These are phyloP conservation scores for Prunus padus DNA, from an alignment of 306 rosid genomes.

Conservation along the genomic window DNA sequence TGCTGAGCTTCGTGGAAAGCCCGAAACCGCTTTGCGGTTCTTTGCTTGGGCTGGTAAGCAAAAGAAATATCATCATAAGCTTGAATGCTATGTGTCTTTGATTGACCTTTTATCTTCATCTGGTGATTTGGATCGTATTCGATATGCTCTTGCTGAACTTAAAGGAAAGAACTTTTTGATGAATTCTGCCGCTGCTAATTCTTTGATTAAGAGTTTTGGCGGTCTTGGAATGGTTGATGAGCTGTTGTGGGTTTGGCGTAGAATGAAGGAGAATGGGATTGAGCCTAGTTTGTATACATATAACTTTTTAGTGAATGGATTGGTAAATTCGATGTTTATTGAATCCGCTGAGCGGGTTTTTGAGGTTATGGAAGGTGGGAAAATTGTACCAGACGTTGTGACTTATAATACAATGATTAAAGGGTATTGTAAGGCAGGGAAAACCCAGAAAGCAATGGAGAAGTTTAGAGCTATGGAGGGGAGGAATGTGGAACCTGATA, in stretches of 20 bases:
- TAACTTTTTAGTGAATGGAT: conserved; percentile 72
- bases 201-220: conserved; percentile 60
- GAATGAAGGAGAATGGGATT: conserved; percentile 63
- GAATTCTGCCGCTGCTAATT: conserved; percentile 49
- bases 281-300: conserved; percentile 51
- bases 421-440: conserved; percentile 75
- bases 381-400: conserved; percentile 56
- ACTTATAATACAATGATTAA: conserved; percentile 74
- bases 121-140: conserved; percentile 33
- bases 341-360: conserved; percentile 75
- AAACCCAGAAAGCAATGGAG: conserved; percentile 50
- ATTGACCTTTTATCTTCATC: conserved; percentile 41
- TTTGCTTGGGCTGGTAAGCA: conserved; percentile 69
- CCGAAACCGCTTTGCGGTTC: conserved; percentile 49
- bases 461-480: conserved; percentile 55
- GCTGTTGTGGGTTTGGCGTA: conserved; percentile 78
- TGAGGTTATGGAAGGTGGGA: conserved; percentile 60
- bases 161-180: conserved; percentile 41
- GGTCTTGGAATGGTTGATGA: conserved; percentile 67
- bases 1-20: conserved; percentile 33
- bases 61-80: conserved; percentile 50
- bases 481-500: conserved; percentile 60
- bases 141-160: conserved; percentile 32
- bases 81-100: conserved; percentile 67
- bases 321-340: conserved; percentile 55